Evolutionary conservation across 306 rosid species (phyloP).

Genomic region (Parietaria judaica): DNA sequence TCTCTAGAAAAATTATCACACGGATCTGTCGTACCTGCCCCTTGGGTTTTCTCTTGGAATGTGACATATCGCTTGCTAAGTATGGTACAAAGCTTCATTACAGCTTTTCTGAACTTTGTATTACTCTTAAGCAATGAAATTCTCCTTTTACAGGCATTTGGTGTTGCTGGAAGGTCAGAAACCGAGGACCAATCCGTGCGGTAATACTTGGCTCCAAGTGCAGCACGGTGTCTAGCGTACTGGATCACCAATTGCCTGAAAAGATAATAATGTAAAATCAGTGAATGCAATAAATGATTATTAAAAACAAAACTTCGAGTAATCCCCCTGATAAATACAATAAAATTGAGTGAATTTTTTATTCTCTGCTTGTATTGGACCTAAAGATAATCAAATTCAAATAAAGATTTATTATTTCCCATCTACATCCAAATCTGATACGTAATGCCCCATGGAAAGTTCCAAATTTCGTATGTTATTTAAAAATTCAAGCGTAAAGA

Average conservation of each 20-base stretch:
- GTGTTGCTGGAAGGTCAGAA: conserved; percentile 79
- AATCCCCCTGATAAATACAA: no score
- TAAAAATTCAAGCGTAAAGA: no score
- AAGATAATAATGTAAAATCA: conserved; percentile 22
- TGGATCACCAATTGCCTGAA: conserved; percentile 78
- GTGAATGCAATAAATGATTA: conserved; percentile 5
- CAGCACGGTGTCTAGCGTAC: conserved; percentile 73
- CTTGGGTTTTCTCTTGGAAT: conserved; percentile 38
- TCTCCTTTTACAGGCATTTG: conserved; percentile 56
- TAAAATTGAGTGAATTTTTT: no score
- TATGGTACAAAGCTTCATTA: conserved; percentile 74
- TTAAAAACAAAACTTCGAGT: neutral
- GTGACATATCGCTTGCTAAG: conserved; percentile 58
- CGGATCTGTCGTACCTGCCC: no score
- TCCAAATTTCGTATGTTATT: neutral
- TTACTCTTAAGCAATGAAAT: conserved; percentile 50
- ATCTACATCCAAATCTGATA: no score
- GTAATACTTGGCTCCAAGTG: conserved; percentile 60
- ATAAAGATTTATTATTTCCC: no score
- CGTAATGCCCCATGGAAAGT: no score
- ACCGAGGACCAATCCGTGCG: conserved; percentile 62
- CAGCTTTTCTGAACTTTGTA: conserved; percentile 51
- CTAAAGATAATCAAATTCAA: no score
- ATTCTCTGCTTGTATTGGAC: no score
- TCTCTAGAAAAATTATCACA: no score